phyloP scores from a whole-genome alignment of 768 basidiomycete genomes.

The Suillus paluster region DNA sequence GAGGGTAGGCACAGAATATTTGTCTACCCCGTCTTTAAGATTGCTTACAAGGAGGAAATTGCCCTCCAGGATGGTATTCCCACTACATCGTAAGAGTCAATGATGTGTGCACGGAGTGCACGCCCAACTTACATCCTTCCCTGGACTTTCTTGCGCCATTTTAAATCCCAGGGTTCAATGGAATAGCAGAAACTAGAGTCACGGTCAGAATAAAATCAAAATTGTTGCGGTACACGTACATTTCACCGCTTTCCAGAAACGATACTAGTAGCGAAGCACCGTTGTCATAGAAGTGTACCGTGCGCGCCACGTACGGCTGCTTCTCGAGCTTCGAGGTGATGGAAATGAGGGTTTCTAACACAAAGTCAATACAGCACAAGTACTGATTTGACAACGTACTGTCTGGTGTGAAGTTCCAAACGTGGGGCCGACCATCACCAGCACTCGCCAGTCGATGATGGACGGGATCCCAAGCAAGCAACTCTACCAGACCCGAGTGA shows the following conservation, averaged over 20 bases:
- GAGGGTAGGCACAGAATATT: constrained; percentile 6
- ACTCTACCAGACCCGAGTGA: background rate
- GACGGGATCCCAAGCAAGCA: background rate
- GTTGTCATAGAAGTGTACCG: constrained; percentile 5
- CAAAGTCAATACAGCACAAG: background rate
- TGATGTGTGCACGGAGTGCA: background rate
- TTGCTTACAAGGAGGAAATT: constrained; percentile 13
- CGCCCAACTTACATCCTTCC: background rate
- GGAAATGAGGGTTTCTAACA: background rate
- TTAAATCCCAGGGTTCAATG: constrained; percentile 7
- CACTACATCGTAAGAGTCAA: constrained; percentile 6
- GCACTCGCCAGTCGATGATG: background rate
- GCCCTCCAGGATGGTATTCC: constrained; percentile 7
- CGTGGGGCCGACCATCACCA: background rate
- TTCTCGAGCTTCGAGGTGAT: background rate
- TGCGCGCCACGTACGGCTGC: background rate
- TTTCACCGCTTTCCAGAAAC: constrained; percentile 3
- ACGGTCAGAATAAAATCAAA: background rate
- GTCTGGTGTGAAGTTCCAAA: background rate
- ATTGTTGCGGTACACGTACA: background rate
- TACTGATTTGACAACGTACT: background rate
- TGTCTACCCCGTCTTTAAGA: constrained; percentile 11
- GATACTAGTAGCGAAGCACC: constrained; percentile 1
- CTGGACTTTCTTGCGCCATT: constrained; percentile 1
- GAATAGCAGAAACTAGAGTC: background rate